Percentiles rank a stretch among this genome's conserved stretches.
phyloP scores from a whole-genome alignment of 75 land plant genomes.

The Pseudotsuga menziesii region DNA sequence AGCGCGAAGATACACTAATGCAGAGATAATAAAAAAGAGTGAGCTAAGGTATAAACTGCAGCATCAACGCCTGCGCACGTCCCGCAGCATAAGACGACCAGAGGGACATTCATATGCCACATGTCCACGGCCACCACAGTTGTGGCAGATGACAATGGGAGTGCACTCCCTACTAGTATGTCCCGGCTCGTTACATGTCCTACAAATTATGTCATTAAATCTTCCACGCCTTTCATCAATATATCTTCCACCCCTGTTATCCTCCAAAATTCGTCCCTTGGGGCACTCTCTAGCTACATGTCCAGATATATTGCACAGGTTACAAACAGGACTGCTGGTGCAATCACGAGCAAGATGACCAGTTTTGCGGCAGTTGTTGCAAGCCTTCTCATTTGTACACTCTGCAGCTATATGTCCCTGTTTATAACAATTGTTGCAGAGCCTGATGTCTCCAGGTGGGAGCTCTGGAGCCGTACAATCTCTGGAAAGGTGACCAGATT shows the following conservation, averaged over 20 bases:
- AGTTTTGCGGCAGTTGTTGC: conserved; percentile 91
- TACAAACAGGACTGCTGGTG: conserved; percentile 81
- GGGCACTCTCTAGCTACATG: conserved; percentile 93
- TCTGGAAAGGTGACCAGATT: conserved; percentile 78
- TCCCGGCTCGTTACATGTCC: conserved; percentile 80
- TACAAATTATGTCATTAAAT: conserved; percentile 57
- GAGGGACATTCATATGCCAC: conserved; percentile 86
- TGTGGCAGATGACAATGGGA: conserved; percentile 54
- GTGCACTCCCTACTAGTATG: conserved; percentile 87
- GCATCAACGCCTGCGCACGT: conserved; percentile 45
- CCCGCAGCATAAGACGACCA: conserved; percentile 67
- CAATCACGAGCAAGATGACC: conserved; percentile 97
- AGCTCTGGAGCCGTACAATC: conserved; percentile 59
- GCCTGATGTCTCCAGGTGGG: conserved; percentile 63
- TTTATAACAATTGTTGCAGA: conserved; percentile 95
- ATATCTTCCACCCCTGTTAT: conserved; percentile 17
- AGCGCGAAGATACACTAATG: too few species aligned
- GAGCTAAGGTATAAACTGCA: not conserved
- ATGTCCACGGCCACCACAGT: conserved; percentile 80
- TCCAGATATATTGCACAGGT: conserved; percentile 81
- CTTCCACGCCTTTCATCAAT: conserved; percentile 15
- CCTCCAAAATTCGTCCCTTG: conserved; percentile 29
- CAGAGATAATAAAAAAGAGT: too few species aligned
- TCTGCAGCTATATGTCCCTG: conserved; percentile 83
- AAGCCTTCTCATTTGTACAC: conserved; percentile 94